These are phyloP conservation scores for Chimonanthus praecox DNA, from an alignment of 164 flowering plant genomes.

Conservation along the genomic window DNA sequence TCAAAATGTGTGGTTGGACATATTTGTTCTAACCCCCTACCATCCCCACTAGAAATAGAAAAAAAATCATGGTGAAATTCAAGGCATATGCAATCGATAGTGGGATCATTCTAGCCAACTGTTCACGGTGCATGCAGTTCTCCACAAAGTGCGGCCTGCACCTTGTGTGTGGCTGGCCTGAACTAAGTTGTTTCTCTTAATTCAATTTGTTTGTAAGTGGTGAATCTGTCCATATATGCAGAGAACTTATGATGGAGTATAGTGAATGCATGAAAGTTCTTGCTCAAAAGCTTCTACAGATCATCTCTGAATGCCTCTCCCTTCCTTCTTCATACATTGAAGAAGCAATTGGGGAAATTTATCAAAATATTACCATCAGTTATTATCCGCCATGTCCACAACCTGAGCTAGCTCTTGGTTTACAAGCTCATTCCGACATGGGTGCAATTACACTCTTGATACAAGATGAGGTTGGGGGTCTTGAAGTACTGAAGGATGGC, in stretches of 20 bases:
- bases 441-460: conserved; percentile 82
- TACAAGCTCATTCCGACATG: conserved; percentile 91
- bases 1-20: too few species aligned
- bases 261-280: conserved; percentile 57
- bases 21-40: too few species aligned
- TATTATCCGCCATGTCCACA: conserved; percentile 94
- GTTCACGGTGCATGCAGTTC: neutral
- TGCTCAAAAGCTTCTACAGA: conserved; percentile 51
- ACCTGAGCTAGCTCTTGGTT: conserved; percentile 86
- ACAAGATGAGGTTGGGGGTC: conserved; percentile 86
- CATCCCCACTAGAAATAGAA: too few species aligned
- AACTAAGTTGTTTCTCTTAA: neutral
- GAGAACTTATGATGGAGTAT: conserved; percentile 48
- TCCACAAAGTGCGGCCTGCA: too few species aligned
- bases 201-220: neutral
- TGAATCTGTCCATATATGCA: conserved; percentile 11
- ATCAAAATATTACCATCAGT: conserved; percentile 85
- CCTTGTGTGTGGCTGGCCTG: neutral
- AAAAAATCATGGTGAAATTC: neutral
- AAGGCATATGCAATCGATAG: neutral
- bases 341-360: conserved; percentile 67
- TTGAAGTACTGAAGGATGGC: conserved; percentile 66
- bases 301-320: conserved; percentile 64
- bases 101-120: neutral
- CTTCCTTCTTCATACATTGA: conserved; percentile 47